Percentiles rank a stretch among this genome's conserved stretches.
Conservation (phyloP, 306 rosid genomes). For the Prunus mume region DNA sequence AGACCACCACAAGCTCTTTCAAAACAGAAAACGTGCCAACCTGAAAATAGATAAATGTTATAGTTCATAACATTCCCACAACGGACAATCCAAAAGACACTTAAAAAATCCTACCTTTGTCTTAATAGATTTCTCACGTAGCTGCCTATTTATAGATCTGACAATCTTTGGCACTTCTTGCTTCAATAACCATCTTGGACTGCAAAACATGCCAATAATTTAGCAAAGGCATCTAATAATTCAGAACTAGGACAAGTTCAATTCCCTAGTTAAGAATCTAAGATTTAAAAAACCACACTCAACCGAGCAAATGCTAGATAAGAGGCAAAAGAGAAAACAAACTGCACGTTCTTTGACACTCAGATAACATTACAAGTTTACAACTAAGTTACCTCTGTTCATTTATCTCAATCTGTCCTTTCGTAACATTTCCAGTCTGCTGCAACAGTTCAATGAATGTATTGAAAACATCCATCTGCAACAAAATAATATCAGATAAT, state of each 20-base stretch:
- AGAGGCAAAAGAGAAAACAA: not conserved
- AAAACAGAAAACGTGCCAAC: conserved; percentile 97
- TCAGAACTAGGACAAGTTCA: not conserved
- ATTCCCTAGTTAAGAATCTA: not conserved
- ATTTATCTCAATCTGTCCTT: conserved; percentile 77
- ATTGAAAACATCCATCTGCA: conserved; percentile 96
- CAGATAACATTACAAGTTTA: conserved; percentile 11
- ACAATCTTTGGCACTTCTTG: conserved; percentile 92
- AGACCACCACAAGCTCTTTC: conserved; percentile 95
- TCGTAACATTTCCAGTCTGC: conserved; percentile 98
- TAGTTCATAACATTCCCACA: not conserved
- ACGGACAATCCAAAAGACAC: conserved; percentile 1
- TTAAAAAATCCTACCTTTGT: conserved; percentile 65
- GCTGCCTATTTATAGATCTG: conserved; percentile 86
- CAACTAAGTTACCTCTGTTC: conserved; percentile 69
- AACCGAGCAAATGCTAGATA: not conserved
- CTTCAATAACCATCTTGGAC: conserved; percentile 97
- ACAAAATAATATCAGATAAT: conserved; percentile 37
- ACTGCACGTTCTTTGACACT: not conserved
- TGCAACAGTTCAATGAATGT: conserved; percentile 94
- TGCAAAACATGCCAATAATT: conserved; percentile 43
- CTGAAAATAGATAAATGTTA: conserved; percentile 41
- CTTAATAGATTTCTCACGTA: conserved; percentile 97
- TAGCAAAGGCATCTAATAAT: not conserved
- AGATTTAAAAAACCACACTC: not conserved